phyloP scores from a whole-genome alignment of 2,329 filamentous ascomycete genomes.

The Colletotrichum zoysiae region DNA sequence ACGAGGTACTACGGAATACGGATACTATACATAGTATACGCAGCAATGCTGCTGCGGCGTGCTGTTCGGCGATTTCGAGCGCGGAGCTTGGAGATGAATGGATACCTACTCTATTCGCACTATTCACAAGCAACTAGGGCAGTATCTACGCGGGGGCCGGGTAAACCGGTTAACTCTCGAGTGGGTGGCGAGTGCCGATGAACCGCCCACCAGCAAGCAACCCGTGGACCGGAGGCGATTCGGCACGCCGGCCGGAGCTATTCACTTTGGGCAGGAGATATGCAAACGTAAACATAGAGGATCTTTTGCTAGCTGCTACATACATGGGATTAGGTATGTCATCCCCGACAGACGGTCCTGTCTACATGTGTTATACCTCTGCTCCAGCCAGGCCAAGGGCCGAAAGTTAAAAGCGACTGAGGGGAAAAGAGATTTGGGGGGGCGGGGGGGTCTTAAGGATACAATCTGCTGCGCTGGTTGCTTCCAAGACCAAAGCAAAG shows the following conservation, averaged over 20 bases:
- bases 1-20: not conserved
- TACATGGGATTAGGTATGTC: not conserved
- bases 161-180: constrained; percentile 73
- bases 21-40: not conserved
- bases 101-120: too few species aligned
- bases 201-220: not conserved
- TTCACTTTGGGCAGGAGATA: constrained; percentile 25
- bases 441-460: not conserved
- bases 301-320: constrained; percentile 33
- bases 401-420: not conserved
- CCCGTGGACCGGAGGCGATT: not conserved
- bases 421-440: not conserved
- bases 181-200: not conserved
- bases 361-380: not conserved
- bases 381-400: not conserved
- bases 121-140: constrained; percentile 12
- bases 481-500: too few species aligned
- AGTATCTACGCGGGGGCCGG: constrained; percentile 72
- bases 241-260: not conserved
- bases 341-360: constrained; percentile 16
- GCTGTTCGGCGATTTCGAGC: not conserved
- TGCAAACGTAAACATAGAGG: constrained; percentile 5
- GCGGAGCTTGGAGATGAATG: not conserved
- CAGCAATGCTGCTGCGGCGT: not conserved
- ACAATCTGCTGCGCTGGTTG: too few species aligned